Conservation (phyloP, 495 filamentous ascomycete species). For the Xylaria flabelliformis region DNA sequence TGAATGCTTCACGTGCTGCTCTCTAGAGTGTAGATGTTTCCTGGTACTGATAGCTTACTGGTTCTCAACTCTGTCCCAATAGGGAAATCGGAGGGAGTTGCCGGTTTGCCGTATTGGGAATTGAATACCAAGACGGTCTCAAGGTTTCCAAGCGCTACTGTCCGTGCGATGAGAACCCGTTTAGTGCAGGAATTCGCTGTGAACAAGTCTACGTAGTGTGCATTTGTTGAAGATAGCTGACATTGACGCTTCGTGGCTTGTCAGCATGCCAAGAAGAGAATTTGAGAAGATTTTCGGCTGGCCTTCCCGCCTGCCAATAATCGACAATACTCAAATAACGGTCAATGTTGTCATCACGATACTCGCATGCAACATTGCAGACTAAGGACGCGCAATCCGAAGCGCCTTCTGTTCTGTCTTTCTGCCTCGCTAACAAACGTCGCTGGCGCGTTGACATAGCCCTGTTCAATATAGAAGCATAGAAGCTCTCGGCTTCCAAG, state of each 20-base stretch:
- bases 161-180: background rate
- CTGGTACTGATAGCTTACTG: background rate
- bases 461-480: background rate
- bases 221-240: background rate
- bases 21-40: background rate
- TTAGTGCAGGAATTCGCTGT: background rate
- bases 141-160: background rate
- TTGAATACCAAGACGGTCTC: conserved; percentile 9
- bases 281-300: conserved; percentile 5
- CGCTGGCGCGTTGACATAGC: background rate
- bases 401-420: background rate
- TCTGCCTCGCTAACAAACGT: background rate
- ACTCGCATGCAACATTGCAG: conserved; percentile 11
- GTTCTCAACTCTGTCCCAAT: conserved; percentile 4
- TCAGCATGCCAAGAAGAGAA: conserved; percentile 13
- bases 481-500: background rate
- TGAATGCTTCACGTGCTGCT: conserved; percentile 14
- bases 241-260: background rate
- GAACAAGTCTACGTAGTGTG: background rate
- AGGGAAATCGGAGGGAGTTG: conserved; percentile 23
- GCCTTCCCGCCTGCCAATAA: conserved; percentile 4
- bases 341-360: conserved; percentile 9
- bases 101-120: conserved; percentile 8
- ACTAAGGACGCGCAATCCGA: background rate
- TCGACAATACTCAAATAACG: background rate